Conservation (phyloP, 495 filamentous ascomycete genomes). For the Hypoxylon subgilvum region DNA sequence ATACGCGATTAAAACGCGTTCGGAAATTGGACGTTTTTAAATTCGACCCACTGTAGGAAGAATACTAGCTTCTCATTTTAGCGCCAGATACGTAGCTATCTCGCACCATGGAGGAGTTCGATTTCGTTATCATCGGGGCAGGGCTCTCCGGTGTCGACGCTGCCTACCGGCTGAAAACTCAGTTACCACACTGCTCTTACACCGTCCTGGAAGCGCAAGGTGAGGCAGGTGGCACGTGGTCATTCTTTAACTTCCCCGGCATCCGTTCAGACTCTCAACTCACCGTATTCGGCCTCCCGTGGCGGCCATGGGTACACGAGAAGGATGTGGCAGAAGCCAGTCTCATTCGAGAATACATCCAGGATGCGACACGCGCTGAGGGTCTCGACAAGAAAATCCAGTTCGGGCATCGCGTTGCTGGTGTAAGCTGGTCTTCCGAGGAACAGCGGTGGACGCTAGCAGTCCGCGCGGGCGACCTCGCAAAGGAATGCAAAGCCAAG, state of each 20-base stretch:
- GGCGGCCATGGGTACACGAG: slow-evolving; percentile 67
- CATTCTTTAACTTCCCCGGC: slow-evolving; percentile 73
- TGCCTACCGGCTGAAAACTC: slow-evolving; percentile 69
- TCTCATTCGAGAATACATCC: slow-evolving; percentile 67
- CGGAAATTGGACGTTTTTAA: too few relatives aligned
- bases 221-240: slow-evolving; percentile 73
- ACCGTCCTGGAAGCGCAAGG: slow-evolving; percentile 67
- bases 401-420: slow-evolving; percentile 61
- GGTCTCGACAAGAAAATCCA: slow-evolving; percentile 70
- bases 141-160: slow-evolving; percentile 79
- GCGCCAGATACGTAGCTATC: too few relatives aligned
- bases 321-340: slow-evolving; percentile 66
- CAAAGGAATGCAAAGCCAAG: slow-evolving; percentile 55
- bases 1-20: too few relatives aligned
- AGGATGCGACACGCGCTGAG: slow-evolving; percentile 63
- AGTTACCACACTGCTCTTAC: slow-evolving; percentile 62
- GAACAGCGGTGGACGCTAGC: slow-evolving; percentile 67
- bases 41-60: too few relatives aligned
- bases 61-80: too few relatives aligned
- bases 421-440: slow-evolving; percentile 63
- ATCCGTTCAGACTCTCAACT: slow-evolving; percentile 71
- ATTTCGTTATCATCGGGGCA: slow-evolving; percentile 74
- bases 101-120: slow-evolving; percentile 43
- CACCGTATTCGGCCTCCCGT: slow-evolving; percentile 70
- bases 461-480: slow-evolving; percentile 50